A percentile compares a stretch with the other conserved stretches of the same genome.
Evolutionary conservation across 106 monocot genomes (phyloP).

Genomic region (Chionographis japonica): DNA sequence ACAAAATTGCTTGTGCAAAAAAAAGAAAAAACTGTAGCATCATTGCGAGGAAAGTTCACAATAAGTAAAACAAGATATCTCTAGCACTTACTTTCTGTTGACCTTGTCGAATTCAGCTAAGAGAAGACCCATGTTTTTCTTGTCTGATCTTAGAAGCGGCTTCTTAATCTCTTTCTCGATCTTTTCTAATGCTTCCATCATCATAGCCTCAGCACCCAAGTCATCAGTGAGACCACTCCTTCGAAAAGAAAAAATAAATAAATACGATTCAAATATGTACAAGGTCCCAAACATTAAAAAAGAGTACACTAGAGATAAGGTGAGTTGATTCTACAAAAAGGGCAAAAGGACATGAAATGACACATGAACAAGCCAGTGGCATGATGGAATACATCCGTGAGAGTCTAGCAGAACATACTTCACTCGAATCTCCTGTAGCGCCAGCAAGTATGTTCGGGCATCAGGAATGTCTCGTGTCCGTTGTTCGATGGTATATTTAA

Average conservation of each 20-base stretch:
- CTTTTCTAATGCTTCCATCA: slow-evolving; percentile 92
- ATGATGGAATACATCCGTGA: background rate
- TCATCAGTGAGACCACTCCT: slow-evolving; percentile 83
- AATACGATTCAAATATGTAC: too few species aligned
- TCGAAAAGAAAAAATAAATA: background rate
- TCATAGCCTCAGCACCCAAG: slow-evolving; percentile 75
- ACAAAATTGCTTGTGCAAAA: too few species aligned
- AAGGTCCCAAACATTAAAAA: too few species aligned
- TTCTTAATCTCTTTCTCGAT: slow-evolving; percentile 93
- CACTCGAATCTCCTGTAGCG: slow-evolving; percentile 70
- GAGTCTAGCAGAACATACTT: slow-evolving; percentile 43
- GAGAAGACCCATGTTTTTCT: slow-evolving; percentile 91
- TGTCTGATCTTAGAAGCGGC: slow-evolving; percentile 89
- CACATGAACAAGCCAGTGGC: background rate
- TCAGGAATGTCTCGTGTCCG: slow-evolving; percentile 80
- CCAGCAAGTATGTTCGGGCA: slow-evolving; percentile 80
- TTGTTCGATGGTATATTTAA: slow-evolving; percentile 64
- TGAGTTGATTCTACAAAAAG: background rate
- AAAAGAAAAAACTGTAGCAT: too few species aligned
- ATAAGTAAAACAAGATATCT: too few species aligned
- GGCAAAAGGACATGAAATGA: background rate
- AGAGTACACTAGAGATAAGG: too few species aligned
- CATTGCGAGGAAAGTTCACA: too few species aligned
- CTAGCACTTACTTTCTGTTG: slow-evolving; percentile 75
- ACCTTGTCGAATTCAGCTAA: slow-evolving; percentile 85